Evolutionary conservation across 2,329 filamentous ascomycete species (phyloP).

Genomic region (Intubia oerlemansii): DNA sequence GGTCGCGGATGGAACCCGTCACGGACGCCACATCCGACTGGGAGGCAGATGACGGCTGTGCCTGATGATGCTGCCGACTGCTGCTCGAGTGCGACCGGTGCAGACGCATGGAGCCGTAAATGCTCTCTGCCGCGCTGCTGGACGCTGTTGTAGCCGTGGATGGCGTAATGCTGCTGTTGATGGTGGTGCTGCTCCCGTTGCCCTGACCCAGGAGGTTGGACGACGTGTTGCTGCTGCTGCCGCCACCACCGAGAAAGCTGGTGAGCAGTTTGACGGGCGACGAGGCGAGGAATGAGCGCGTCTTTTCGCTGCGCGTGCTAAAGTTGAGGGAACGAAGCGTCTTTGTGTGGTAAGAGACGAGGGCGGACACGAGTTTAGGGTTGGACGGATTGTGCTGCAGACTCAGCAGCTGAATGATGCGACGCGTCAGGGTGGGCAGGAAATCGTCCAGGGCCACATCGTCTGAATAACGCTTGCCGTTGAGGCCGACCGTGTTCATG

Average conservation of each 20-base stretch:
- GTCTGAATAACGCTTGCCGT: conserved; percentile 53
- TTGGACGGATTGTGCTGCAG: conserved; percentile 49
- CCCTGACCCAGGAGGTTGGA: too few relatives aligned
- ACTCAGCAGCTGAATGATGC: conserved; percentile 52
- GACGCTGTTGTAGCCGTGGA: not conserved
- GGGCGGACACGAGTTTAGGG: conserved; percentile 36
- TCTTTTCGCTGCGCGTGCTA: conserved; percentile 35
- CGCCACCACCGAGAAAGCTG: conserved; percentile 36
- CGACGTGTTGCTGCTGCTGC: not conserved
- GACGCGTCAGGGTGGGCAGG: conserved; percentile 49
- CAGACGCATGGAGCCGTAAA: conserved; percentile 6
- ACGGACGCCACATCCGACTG: conserved; percentile 20
- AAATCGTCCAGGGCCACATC: conserved; percentile 54
- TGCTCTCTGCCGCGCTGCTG: conserved; percentile 13
- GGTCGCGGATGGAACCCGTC: conserved; percentile 30
- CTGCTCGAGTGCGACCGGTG: conserved; percentile 4
- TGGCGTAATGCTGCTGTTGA: conserved; percentile 6
- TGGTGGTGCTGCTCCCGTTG: conserved; percentile 32
- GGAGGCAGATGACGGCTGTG: not conserved
- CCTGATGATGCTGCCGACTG: conserved; percentile 11
- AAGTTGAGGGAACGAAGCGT: conserved; percentile 50
- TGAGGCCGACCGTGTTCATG: conserved; percentile 36
- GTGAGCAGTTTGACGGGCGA: conserved; percentile 85
- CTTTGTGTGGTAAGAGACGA: conserved; percentile 61
- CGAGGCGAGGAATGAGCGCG: conserved; percentile 49